These are phyloP conservation scores for Penicillium hordei DNA, from an alignment of 2,329 filamentous ascomycete species.

Conservation along the genomic window DNA sequence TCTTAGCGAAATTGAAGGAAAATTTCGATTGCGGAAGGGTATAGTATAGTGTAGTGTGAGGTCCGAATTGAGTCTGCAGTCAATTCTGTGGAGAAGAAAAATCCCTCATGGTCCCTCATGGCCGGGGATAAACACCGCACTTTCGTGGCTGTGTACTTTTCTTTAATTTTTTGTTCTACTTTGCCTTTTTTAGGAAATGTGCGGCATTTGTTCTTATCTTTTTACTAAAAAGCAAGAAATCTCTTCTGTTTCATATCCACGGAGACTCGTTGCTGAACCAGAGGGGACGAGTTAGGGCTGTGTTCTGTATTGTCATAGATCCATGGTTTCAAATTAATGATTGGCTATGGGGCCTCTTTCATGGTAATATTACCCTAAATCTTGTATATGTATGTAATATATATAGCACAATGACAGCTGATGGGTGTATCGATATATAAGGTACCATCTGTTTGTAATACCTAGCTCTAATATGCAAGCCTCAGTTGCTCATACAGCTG, in stretches of 20 bases:
- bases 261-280: not conserved
- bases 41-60: conserved; percentile 1
- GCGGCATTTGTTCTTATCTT: conserved; percentile 15
- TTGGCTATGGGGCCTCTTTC: conserved; percentile 2
- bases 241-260: conserved; percentile 1
- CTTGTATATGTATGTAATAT: conserved; percentile 6
- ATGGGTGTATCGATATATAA: not conserved
- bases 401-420: too few species aligned
- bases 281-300: conserved; percentile 13
- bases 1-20: not conserved
- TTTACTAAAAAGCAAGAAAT: not conserved
- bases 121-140: conserved; percentile 2
- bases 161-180: not conserved
- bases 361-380: conserved; percentile 12
- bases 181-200: not conserved
- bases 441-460: not conserved
- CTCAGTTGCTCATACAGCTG: conserved; percentile 5
- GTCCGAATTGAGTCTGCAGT: conserved; percentile 3
- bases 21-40: conserved; percentile 10
- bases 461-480: conserved; percentile 3
- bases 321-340: not conserved
- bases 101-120: conserved; percentile 18
- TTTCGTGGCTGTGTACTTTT: conserved; percentile 10
- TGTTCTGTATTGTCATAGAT: conserved; percentile 13
- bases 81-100: conserved; percentile 21